These are phyloP conservation scores for Dothiorella sarmentorum DNA, from an alignment of 2,329 filamentous ascomycete species.

Conservation along the genomic window DNA sequence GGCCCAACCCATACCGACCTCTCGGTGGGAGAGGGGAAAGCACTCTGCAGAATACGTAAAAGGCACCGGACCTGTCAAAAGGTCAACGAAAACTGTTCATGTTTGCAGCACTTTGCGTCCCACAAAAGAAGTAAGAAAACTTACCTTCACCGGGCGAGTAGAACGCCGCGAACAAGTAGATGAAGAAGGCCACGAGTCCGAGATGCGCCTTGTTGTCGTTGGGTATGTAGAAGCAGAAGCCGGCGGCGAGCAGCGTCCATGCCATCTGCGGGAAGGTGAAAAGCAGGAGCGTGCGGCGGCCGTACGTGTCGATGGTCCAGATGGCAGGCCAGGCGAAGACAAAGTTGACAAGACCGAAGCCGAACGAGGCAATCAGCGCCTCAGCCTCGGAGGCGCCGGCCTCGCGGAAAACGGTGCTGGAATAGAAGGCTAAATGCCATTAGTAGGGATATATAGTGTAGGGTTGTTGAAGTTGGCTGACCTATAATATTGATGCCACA, in stretches of 20 bases:
- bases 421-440: constrained; percentile 7
- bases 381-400: constrained; percentile 11
- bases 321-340: constrained; percentile 46
- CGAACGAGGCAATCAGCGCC: constrained; percentile 39
- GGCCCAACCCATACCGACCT: constrained; percentile 42
- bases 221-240: constrained; percentile 39
- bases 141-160: constrained; percentile 45
- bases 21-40: constrained; percentile 38
- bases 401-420: constrained; percentile 31
- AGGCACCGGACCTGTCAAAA: constrained; percentile 34
- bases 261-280: constrained; percentile 48
- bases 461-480: constrained; percentile 29
- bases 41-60: constrained; percentile 44
- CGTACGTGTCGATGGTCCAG: constrained; percentile 42
- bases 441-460: constrained; percentile 23
- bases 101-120: too few species aligned
- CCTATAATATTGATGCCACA: constrained; percentile 32
- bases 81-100: too few species aligned
- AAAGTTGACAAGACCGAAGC: constrained; percentile 46
- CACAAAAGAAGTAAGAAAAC: too few species aligned
- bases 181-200: constrained; percentile 37
- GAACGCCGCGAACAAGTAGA: constrained; percentile 53
- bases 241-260: constrained; percentile 49
- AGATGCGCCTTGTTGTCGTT: constrained; percentile 26
- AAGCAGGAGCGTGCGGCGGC: constrained; percentile 42